Base-by-base conservation (phyloP, 2,329 filamentous ascomycete species). In the Whalleya microplaca region DNA sequence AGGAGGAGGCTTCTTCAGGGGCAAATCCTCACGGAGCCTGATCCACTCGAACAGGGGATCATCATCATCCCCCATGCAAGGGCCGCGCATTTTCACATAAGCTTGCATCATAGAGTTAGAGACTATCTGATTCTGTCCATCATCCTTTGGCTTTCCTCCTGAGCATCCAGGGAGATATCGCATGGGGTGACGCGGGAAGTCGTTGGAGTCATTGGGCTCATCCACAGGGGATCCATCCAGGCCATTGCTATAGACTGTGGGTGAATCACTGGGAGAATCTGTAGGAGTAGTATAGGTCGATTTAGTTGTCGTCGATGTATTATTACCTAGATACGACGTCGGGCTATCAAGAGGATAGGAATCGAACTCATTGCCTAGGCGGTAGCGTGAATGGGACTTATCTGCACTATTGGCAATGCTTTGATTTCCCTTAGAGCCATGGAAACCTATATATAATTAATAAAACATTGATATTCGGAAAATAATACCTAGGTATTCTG, bases 81-180 rank as follows among this genome's bases (percentile, higher is more conserved):
- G 68, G 2, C 69, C 69, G 4, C 69, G 67, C 69, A 71, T 69
- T 12, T 56, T 47, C 2, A 64, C 37, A 21, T 70, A 71, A 10
- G 64, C 65, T 29, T 60, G 48, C 56, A 70, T 65, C 64, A 69
- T 66, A 2, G 62, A 50, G 48, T 68, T 63, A 10, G 66, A 65
- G 41, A 71, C 41, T 8, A 63, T 21, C 29, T 65, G 63, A 23
- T 56, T 53, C 14, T 59, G 37, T 1, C 44, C 46, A 10, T 23
- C n/a, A 12, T 37, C 29, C 16, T 54, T 49, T 9, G 47, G 43
- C 14, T 62, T 52, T 27, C 54, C 61, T 10, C 48, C 48, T 10
- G 64, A 63, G 16, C 65, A 68, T 19, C 57, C 61, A 16, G 65
- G 65, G 14, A 68, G 59, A 48, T 54, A 62, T 20, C 52, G 61